Conservation (phyloP, 495 filamentous ascomycete species). For the Talaromyces adpressus region DNA sequence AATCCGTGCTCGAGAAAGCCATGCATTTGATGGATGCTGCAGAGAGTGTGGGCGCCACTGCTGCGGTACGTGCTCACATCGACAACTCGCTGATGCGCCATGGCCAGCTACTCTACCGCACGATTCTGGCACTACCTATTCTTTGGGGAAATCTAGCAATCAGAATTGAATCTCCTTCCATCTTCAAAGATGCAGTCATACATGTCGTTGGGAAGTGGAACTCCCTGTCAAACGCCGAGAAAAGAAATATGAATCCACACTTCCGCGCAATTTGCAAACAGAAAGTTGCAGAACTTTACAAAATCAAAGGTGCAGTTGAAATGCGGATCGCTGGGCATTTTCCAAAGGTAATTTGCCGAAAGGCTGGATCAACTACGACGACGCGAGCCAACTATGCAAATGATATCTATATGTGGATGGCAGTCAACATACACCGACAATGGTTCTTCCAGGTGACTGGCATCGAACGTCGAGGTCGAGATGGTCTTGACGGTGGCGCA, state of each 20-base stretch:
- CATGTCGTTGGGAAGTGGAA: constrained; percentile 40
- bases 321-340: constrained; percentile 15
- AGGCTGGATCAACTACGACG: not conserved
- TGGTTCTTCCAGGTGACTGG: constrained; percentile 17
- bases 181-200: constrained; percentile 42
- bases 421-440: constrained; percentile 21
- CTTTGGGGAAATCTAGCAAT: constrained; percentile 33
- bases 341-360: constrained; percentile 13
- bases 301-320: constrained; percentile 19
- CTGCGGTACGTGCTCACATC: constrained; percentile 27
- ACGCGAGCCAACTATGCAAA: constrained; percentile 16
- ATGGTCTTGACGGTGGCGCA: constrained; percentile 22
- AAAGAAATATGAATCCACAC: constrained; percentile 8
- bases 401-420: constrained; percentile 27
- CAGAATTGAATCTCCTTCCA: constrained; percentile 30
- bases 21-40: constrained; percentile 32
- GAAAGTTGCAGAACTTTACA: constrained; percentile 19
- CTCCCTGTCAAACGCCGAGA: constrained; percentile 11
- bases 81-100: constrained; percentile 32
- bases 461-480: constrained; percentile 13
- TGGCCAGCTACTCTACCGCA: constrained; percentile 28
- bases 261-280: constrained; percentile 7
- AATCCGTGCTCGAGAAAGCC: constrained; percentile 18
- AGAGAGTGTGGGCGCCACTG: constrained; percentile 27
- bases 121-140: constrained; percentile 28